Conservation (phyloP, 2,329 filamentous ascomycete genomes). For the Botrytis sinoallii region DNA sequence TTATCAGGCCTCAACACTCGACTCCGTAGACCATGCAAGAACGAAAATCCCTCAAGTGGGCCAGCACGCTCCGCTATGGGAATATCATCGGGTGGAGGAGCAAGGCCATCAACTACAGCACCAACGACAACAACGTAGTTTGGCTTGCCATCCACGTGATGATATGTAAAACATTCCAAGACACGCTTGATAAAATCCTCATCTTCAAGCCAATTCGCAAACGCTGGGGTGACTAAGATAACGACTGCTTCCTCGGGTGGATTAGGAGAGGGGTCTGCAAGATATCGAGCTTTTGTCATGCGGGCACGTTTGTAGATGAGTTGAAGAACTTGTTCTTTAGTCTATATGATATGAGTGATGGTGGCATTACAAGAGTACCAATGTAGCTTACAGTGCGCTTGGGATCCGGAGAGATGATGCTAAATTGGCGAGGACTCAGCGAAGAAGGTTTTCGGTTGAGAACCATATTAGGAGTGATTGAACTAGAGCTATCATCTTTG, state of each 20-base stretch:
- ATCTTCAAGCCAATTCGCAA: constrained; percentile 35
- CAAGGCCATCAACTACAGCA: constrained; percentile 55
- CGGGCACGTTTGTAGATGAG: background rate
- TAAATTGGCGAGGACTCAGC: constrained; percentile 16
- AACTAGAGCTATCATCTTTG: background rate
- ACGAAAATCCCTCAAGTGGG: constrained; percentile 46
- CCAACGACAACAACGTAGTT: constrained; percentile 44
- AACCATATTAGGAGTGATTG: background rate
- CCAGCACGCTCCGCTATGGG: constrained; percentile 13
- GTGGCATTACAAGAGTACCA: background rate
- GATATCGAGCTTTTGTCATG: constrained; percentile 4
- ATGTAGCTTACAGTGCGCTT: constrained; percentile 12
- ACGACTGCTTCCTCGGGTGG: constrained; percentile 29
- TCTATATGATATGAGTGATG: constrained; percentile 15
- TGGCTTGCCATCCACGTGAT: background rate
- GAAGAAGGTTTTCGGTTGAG: background rate
- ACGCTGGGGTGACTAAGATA: constrained; percentile 37
- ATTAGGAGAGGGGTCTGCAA: background rate
- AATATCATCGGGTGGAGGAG: constrained; percentile 29
- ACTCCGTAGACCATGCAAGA: constrained; percentile 46
- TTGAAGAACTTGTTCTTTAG: constrained; percentile 4
- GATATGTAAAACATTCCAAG: constrained; percentile 24
- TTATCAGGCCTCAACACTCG: constrained; percentile 38
- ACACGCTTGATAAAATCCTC: constrained; percentile 32
- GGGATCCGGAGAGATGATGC: constrained; percentile 16